Evolutionary conservation across 768 basidiomycete genomes (phyloP).

Genomic region (Albatrellus ellisii): DNA sequence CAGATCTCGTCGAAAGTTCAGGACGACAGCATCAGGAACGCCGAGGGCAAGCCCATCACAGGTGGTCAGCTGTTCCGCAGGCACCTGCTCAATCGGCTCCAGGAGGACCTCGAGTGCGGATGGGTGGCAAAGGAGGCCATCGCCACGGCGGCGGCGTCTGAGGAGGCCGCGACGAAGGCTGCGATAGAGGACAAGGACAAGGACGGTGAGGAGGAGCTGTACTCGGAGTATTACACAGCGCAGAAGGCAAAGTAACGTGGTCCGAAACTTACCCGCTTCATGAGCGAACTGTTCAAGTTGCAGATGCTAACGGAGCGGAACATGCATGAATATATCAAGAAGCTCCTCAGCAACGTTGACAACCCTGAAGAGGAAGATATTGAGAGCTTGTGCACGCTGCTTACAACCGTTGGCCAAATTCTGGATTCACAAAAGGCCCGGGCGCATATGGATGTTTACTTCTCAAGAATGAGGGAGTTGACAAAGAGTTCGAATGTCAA

Average conservation of each 20-base stretch:
- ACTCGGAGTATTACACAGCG: constrained; percentile 92
- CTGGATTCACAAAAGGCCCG: constrained; percentile 76
- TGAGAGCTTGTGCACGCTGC: constrained; percentile 86
- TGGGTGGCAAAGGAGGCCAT: constrained; percentile 86
- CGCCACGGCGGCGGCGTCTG: constrained; percentile 73
- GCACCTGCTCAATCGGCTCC: constrained; percentile 92
- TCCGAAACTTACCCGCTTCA: constrained; percentile 94
- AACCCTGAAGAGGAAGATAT: constrained; percentile 98
- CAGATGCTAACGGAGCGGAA: constrained; percentile 96
- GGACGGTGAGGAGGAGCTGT: constrained; percentile 62
- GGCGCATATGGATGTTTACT: constrained; percentile 87
- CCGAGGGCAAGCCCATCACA: constrained; percentile 78
- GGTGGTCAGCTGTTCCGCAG: constrained; percentile 95
- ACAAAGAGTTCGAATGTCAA: constrained; percentile 61
- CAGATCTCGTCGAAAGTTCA: constrained; percentile 78
- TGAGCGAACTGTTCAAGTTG: constrained; percentile 97
- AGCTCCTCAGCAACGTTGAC: constrained; percentile 83
- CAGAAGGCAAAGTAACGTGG: constrained; percentile 97
- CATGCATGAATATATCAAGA: constrained; percentile 98
- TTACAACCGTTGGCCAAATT: constrained; percentile 75
- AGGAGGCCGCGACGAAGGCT: constrained; percentile 50
- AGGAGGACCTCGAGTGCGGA: constrained; percentile 94
- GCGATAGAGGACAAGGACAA: constrained; percentile 30
- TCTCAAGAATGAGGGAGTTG: constrained; percentile 79
- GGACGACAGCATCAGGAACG: constrained; percentile 73